Conservation (phyloP, 495 filamentous ascomycete genomes). For the Cladorrhinum samala region DNA sequence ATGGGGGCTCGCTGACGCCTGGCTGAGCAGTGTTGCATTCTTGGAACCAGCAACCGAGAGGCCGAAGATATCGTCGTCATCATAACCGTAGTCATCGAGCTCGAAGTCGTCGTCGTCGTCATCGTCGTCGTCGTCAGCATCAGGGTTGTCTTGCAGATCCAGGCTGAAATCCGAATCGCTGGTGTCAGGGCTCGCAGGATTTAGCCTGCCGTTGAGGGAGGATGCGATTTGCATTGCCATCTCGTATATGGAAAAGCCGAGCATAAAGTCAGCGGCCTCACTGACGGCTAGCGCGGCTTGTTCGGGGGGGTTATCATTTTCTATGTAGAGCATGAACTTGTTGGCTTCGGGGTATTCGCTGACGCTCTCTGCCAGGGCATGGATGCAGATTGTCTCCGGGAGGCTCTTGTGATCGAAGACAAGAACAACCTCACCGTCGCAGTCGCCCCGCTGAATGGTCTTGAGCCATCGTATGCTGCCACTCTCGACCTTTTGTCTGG, state of each 20-base stretch:
- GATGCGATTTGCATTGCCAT: slow-evolving; percentile 38
- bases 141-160: slow-evolving; percentile 21
- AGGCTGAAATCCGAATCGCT: slow-evolving; percentile 35
- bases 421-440: slow-evolving; percentile 28
- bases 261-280: slow-evolving; percentile 13
- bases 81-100: slow-evolving; percentile 25
- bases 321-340: slow-evolving; percentile 54
- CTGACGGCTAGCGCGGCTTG: slow-evolving; percentile 7
- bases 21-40: background rate
- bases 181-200: background rate
- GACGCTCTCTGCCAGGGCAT: slow-evolving; percentile 36
- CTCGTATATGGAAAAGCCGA: slow-evolving; percentile 41
- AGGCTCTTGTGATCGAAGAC: slow-evolving; percentile 18
- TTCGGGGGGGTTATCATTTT: slow-evolving; percentile 37
- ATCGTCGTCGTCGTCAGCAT: slow-evolving; percentile 23
- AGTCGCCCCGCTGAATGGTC: slow-evolving; percentile 14
- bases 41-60: background rate
- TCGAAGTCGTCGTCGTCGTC: slow-evolving; percentile 24
- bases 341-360: slow-evolving; percentile 60
- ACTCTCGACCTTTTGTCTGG: slow-evolving; percentile 20
- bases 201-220: background rate
- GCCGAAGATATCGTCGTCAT: slow-evolving; percentile 22
- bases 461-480: slow-evolving; percentile 19
- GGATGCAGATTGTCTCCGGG: slow-evolving; percentile 16
- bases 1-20: background rate